phyloP scores from a whole-genome alignment of 2,329 filamentous ascomycete species.

The Xylaria sp. region DNA sequence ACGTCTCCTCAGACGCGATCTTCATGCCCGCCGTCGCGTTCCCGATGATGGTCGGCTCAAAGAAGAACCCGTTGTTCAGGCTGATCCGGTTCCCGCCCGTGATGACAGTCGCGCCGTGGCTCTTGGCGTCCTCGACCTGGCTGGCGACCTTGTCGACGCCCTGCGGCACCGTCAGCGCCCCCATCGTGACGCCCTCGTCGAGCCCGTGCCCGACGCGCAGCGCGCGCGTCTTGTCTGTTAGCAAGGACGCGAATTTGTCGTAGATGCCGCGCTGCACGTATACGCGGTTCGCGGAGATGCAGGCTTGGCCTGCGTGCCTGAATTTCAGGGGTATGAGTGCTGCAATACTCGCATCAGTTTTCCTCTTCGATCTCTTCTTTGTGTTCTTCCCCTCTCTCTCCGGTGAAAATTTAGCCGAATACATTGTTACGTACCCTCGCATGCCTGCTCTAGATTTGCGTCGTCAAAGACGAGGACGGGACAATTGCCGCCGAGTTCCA shows the following conservation, averaged over 20 bases:
- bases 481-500: conserved; percentile 79
- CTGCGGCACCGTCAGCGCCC: conserved; percentile 67
- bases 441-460: conserved; percentile 72
- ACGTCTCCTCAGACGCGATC: conserved; percentile 64
- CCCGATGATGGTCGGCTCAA: conserved; percentile 68
- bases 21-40: conserved; percentile 61
- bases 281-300: conserved; percentile 72
- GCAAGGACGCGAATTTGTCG: conserved; percentile 66
- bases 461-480: conserved; percentile 75
- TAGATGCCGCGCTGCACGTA: conserved; percentile 73
- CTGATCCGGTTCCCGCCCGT: conserved; percentile 66
- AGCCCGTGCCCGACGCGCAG: conserved; percentile 72
- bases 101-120: conserved; percentile 69
- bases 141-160: conserved; percentile 65
- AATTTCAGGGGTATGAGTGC: conserved; percentile 53
- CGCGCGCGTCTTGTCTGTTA: conserved; percentile 62
- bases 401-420: neutral
- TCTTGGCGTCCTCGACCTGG: conserved; percentile 73
- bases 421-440: conserved; percentile 52
- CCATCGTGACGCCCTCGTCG: conserved; percentile 65
- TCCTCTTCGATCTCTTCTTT: no score
- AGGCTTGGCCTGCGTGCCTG: conserved; percentile 70
- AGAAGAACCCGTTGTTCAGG: conserved; percentile 68
- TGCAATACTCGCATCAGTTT: conserved; percentile 17
- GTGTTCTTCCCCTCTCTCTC: neutral